A percentile compares a stretch with the other conserved stretches of the same genome.
Evolutionary conservation across 306 rosid genomes (phyloP).

Genomic region (Prunus kanzakura): DNA sequence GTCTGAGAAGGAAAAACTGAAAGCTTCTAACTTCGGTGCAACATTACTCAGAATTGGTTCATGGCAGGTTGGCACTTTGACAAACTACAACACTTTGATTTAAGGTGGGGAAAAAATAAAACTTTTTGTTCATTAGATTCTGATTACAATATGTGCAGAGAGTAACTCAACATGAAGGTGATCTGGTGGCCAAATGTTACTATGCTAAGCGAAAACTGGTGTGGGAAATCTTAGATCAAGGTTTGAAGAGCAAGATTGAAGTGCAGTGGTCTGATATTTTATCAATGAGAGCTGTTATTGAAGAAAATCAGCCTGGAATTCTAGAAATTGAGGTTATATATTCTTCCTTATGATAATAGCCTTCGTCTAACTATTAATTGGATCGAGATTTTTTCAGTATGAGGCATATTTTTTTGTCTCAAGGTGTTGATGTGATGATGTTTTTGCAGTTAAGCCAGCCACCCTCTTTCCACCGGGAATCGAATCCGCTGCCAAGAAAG

Average conservation of each 20-base stretch:
- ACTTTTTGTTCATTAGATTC: not conserved
- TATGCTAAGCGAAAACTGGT: conserved; percentile 48
- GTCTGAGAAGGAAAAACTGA: conserved; percentile 27
- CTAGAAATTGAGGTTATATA: conserved; percentile 38
- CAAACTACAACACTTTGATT: not conserved
- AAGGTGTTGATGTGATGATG: not conserved
- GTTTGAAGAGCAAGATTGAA: conserved; percentile 54
- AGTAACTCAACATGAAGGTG: conserved; percentile 24
- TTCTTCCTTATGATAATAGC: not conserved
- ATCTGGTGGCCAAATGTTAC: conserved; percentile 55
- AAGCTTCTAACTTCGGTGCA: conserved; percentile 37
- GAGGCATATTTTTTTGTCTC: not conserved
- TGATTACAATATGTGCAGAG: conserved; percentile 28
- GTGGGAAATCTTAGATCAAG: conserved; percentile 52
- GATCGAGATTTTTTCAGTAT: no score
- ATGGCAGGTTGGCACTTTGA: conserved; percentile 32
- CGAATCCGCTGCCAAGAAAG: conserved; percentile 28
- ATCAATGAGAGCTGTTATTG: conserved; percentile 34
- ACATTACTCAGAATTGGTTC: conserved; percentile 35
- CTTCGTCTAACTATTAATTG: not conserved
- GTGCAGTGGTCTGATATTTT: conserved; percentile 40
- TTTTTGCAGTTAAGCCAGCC: conserved; percentile 24
- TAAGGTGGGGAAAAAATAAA: not conserved
- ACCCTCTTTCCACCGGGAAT: conserved; percentile 27
- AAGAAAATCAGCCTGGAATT: conserved; percentile 34